A percentile compares a stretch with the other conserved stretches of the same genome.
Evolutionary conservation across 2,329 filamentous ascomycete genomes (phyloP).

Genomic region (Ilyonectria destructans): DNA sequence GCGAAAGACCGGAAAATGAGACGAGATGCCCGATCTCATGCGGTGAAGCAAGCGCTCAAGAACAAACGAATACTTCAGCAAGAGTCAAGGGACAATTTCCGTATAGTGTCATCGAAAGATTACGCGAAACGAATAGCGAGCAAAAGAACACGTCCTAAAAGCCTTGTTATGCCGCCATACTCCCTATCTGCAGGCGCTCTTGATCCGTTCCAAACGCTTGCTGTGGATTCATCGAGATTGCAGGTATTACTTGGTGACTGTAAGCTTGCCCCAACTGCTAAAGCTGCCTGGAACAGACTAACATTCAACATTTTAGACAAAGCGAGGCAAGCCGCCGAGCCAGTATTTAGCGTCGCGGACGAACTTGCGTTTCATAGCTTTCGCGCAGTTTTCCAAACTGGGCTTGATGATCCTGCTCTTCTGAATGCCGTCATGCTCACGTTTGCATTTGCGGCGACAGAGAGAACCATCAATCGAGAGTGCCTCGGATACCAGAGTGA

Average conservation of each 20-base stretch:
- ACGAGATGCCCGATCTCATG: slow-evolving; percentile 42
- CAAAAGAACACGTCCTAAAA: background rate
- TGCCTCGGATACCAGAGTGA: slow-evolving; percentile 56
- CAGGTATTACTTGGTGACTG: slow-evolving; percentile 29
- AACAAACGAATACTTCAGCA: slow-evolving; percentile 37
- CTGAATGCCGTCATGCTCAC: slow-evolving; percentile 60
- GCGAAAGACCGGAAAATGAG: slow-evolving; percentile 6
- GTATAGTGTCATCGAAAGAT: background rate
- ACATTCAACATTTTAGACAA: slow-evolving; percentile 33
- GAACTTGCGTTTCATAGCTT: slow-evolving; percentile 59
- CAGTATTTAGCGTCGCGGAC: slow-evolving; percentile 57
- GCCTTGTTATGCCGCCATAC: fast-evolving
- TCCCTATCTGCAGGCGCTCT: background rate
- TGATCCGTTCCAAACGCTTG: slow-evolving; percentile 39
- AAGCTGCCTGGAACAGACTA: fast-evolving
- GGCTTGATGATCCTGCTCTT: slow-evolving; percentile 56
- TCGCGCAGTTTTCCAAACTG: slow-evolving; percentile 52
- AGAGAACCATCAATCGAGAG: slow-evolving; percentile 49
- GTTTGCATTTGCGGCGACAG: slow-evolving; percentile 51
- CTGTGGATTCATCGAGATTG: slow-evolving; percentile 25
- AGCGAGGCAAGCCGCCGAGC: slow-evolving; percentile 49
- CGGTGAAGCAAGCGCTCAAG: slow-evolving; percentile 32
- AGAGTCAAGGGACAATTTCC: slow-evolving; percentile 32
- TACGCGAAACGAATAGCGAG: fast-evolving
- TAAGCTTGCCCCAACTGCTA: slow-evolving; percentile 5